Evolutionary conservation across 805 yeast genomes (phyloP).

Genomic region (Spathaspora girioi): DNA sequence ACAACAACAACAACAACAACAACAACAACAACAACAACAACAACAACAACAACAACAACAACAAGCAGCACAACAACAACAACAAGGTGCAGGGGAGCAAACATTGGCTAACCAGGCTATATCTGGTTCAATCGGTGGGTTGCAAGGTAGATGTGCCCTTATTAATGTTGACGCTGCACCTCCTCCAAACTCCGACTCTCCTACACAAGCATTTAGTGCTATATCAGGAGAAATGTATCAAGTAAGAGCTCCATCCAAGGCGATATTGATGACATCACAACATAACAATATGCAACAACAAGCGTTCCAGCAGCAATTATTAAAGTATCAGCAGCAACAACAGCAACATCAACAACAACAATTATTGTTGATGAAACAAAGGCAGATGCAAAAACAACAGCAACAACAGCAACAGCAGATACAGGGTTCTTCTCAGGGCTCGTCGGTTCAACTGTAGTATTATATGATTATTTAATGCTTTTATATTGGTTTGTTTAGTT

Average conservation of each 20-base stretch:
- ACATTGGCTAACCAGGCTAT: slow-evolving; percentile 46
- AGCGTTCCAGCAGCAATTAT: slow-evolving; percentile 40
- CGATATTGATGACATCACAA: slow-evolving; percentile 39
- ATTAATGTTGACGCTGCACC: slow-evolving; percentile 55
- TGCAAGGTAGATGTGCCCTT: slow-evolving; percentile 76
- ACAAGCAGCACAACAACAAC: slow-evolving; percentile 5
- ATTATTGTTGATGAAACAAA: slow-evolving; percentile 25
- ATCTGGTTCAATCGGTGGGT: slow-evolving; percentile 59
- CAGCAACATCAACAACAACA: slow-evolving; percentile 36
- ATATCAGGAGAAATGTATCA: slow-evolving; percentile 55
- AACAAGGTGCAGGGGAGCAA: slow-evolving; percentile 8
- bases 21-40: too few relatives aligned
- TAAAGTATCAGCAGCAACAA: slow-evolving; percentile 37
- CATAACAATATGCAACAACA: slow-evolving; percentile 41
- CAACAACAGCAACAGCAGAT: slow-evolving; percentile 2
- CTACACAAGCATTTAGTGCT: slow-evolving; percentile 46
- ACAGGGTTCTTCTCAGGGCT: not conserved
- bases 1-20: too few relatives aligned
- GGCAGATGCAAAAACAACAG: slow-evolving; percentile 13
- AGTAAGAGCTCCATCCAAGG: slow-evolving; percentile 45
- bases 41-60: slow-evolving; percentile 40
- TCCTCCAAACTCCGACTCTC: slow-evolving; percentile 17
- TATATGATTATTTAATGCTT: not conserved
- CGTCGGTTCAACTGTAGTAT: not conserved
- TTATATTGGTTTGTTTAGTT: not conserved